These are phyloP conservation scores for Botryotinia narcissicola DNA, from an alignment of 2,329 filamentous ascomycete species.

Conservation along the genomic window DNA sequence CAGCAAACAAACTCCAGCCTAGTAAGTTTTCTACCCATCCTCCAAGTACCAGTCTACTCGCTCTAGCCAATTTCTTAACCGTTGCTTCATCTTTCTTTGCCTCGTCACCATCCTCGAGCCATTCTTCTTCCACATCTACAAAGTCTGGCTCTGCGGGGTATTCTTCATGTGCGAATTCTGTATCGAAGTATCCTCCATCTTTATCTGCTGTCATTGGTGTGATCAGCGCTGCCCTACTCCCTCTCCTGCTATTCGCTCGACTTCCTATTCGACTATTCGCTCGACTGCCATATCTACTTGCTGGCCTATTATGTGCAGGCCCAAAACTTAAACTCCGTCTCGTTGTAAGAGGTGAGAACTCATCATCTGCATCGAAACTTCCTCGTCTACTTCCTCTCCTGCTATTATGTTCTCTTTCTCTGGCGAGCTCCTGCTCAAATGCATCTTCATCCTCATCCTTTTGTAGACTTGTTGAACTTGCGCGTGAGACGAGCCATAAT, in stretches of 20 bases:
- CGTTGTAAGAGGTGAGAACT: conserved; percentile 38
- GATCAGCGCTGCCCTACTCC: conserved; percentile 32
- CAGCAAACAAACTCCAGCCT: conserved; percentile 61
- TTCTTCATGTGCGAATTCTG: conserved; percentile 37
- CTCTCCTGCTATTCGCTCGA: conserved; percentile 19
- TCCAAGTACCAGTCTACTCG: conserved; percentile 50
- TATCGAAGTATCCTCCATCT: conserved; percentile 46
- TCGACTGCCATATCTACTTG: conserved; percentile 49
- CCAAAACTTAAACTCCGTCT: conserved; percentile 38
- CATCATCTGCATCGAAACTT: conserved; percentile 40
- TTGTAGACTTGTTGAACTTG: conserved; percentile 61
- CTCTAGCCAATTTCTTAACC: conserved; percentile 55
- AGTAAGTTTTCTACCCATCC: conserved; percentile 60
- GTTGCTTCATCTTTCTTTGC: conserved; percentile 57
- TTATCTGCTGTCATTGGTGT: conserved; percentile 46
- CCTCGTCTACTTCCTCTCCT: conserved; percentile 35
- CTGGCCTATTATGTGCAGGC: conserved; percentile 47
- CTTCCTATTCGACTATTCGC: conserved; percentile 37
- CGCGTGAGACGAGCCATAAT: conserved; percentile 63
- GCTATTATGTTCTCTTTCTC: conserved; percentile 50
- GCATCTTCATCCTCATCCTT: conserved; percentile 53
- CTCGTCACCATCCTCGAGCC: conserved; percentile 52
- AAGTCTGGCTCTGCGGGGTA: conserved; percentile 57
- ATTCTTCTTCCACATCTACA: conserved; percentile 59
- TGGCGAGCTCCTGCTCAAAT: conserved; percentile 51